Evolutionary conservation across 75 land plant genomes (phyloP).

Genomic region (Selaginella moellendorffii): DNA sequence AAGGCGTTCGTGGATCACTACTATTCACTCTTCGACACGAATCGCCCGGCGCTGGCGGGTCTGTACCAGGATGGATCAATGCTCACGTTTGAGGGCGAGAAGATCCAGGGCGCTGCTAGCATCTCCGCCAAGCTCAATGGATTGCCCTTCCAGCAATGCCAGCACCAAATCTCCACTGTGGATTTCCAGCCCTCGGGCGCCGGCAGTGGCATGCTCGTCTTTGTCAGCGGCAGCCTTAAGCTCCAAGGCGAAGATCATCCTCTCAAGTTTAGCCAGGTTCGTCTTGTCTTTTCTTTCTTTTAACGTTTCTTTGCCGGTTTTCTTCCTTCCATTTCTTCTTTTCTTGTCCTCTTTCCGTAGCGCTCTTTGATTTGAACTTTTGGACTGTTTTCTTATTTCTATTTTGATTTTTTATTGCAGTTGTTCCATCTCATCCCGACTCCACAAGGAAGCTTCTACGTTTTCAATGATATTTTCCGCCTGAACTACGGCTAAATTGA

Average conservation of each 20-base stretch:
- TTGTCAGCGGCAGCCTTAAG: slow-evolving; percentile 68
- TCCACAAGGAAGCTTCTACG: slow-evolving; percentile 17
- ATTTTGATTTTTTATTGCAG: slow-evolving; percentile 13
- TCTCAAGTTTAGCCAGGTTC: slow-evolving; percentile 81
- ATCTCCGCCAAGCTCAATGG: slow-evolving; percentile 60
- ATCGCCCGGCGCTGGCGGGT: slow-evolving; percentile 33
- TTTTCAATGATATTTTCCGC: slow-evolving; percentile 24
- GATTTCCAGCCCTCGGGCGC: slow-evolving; percentile 95
- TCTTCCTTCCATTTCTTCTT: too few species aligned
- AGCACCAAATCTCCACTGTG: slow-evolving; percentile 57
- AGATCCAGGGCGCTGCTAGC: slow-evolving; percentile 42
- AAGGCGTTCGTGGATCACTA: slow-evolving; percentile 90
- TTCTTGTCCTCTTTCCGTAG: too few species aligned
- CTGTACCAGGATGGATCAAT: slow-evolving; percentile 74
- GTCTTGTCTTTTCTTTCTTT: background rate
- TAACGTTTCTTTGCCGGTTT: too few species aligned
- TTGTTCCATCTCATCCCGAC: slow-evolving; percentile 26
- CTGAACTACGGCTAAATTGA: slow-evolving; percentile 22
- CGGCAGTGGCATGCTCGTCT: slow-evolving; percentile 77
- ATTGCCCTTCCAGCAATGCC: slow-evolving; percentile 75
- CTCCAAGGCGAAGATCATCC: slow-evolving; percentile 77
- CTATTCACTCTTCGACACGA: slow-evolving; percentile 65
- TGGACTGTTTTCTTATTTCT: background rate
- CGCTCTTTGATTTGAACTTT: background rate
- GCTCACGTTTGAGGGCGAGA: slow-evolving; percentile 87